Evolutionary conservation across 2,329 filamentous ascomycete species (phyloP), one percentile per base, ranked within the genome.

Genomic region (Scopulariopsis brevicaulis): DNA sequence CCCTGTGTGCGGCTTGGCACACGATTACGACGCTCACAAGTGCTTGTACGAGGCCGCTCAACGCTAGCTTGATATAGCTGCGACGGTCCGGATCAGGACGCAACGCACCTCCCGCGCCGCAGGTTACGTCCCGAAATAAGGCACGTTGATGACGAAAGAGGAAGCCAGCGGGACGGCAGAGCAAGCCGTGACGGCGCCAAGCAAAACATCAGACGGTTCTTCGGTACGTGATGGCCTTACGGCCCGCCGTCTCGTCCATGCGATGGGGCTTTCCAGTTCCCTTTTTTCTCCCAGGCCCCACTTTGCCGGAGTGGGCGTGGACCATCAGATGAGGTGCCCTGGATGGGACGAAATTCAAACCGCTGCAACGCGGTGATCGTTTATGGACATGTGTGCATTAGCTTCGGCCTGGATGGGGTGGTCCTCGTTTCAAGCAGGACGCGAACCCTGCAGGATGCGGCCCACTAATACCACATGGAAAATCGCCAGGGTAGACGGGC

Each of bases 51-150:
- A 8, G 28, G 10, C 24, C 32, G 46, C 28, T 35, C 28, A 55
- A 28, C 37, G 25, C 48, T 15, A 37, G 18, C 24, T 43, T 43
- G 34, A 52, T 57, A 57, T 57, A 43, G 55, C 55, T 57, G 55
- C 34, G 34, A 40, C 55, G 48, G 48, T 57, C 55, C 55, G n/a
- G 18, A 57, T 57, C 46, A 11, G 55, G 55, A 57, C 28, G 34
- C 24, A 22, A 35, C 32, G 28, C 48, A 43, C n/a, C 20, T 57
- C 24, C 22, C 20, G 22, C 48, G 48, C 11, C 34, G 28, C n/a
- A 37, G 48, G 32, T 28, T 43, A 53, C 55, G 34, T 57, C 25
- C 55, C 55, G 11, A 57, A 57, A 53, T 24, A n/a, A 34, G 48
- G 20, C 48, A 18, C 51, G 22, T 22, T n/a, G 46, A 50, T 24